Evolutionary conservation across 495 filamentous ascomycete species (phyloP).

Genomic region (Opeltia flavorubescens): DNA sequence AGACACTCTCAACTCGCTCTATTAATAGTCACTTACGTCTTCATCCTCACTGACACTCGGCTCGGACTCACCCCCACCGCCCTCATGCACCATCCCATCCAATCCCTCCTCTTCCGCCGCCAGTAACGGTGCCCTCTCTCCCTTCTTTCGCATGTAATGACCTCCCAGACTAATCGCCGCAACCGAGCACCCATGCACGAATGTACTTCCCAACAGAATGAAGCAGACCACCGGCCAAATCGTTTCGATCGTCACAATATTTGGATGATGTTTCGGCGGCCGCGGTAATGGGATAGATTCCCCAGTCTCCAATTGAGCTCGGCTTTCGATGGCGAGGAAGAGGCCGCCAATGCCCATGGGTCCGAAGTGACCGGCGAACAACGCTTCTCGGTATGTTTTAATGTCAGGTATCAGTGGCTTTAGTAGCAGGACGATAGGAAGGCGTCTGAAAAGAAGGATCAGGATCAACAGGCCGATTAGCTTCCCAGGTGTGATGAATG

Average conservation of each 20-base stretch:
- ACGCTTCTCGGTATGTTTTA: constrained; percentile 29
- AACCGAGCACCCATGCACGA: constrained; percentile 33
- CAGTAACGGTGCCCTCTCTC: constrained; percentile 27
- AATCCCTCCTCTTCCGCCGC: constrained; percentile 27
- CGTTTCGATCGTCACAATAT: constrained; percentile 22
- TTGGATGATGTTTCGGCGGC: constrained; percentile 19
- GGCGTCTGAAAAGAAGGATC: constrained; percentile 30
- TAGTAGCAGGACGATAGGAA: constrained; percentile 30
- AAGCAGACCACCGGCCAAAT: constrained; percentile 37
- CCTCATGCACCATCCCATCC: constrained; percentile 30
- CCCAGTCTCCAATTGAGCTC: constrained; percentile 29
- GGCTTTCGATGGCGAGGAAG: constrained; percentile 37
- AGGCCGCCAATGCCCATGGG: constrained; percentile 38
- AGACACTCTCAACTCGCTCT: no score
- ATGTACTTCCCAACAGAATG: constrained; percentile 30
- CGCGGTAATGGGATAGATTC: constrained; percentile 20
- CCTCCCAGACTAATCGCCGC: constrained; percentile 26
- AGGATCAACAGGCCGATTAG: constrained; percentile 27
- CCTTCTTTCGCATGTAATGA: constrained; percentile 24
- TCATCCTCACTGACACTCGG: constrained; percentile 16
- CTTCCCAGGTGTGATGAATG: constrained; percentile 21
- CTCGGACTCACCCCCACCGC: constrained; percentile 21
- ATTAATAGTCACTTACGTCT: constrained; percentile 4
- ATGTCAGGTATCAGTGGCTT: constrained; percentile 30
- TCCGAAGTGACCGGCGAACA: constrained; percentile 38